These are phyloP conservation scores for Botryosphaeria dothidea DNA, from an alignment of 2,329 filamentous ascomycete genomes.

Conservation along the genomic window DNA sequence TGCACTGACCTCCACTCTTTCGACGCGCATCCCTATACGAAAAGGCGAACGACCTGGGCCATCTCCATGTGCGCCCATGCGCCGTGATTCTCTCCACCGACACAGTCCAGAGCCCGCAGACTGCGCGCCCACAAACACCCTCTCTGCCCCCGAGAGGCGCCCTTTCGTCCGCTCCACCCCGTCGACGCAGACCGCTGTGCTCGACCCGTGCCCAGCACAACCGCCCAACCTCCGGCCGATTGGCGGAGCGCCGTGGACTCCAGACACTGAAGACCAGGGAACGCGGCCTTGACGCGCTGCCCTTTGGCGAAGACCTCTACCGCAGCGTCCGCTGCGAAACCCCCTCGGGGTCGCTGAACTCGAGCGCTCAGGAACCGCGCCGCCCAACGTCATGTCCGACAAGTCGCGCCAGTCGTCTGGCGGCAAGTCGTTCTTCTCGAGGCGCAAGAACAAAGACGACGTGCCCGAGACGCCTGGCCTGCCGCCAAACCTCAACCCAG, in stretches of 20 bases:
- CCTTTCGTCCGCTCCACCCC: slow-evolving; percentile 2
- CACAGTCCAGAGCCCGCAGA: neutral
- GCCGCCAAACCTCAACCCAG: slow-evolving; percentile 64
- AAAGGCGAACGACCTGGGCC: slow-evolving; percentile 9
- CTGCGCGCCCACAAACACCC: slow-evolving; percentile 4
- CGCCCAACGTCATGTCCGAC: slow-evolving; percentile 39
- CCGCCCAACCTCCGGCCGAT: neutral
- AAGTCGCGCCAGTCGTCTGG: slow-evolving; percentile 82
- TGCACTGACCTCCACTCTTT: slow-evolving; percentile 15
- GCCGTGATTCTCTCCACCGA: neutral
- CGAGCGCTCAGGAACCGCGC: neutral
- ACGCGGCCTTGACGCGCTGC: neutral
- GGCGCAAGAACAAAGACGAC: slow-evolving; percentile 72
- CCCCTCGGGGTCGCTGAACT: slow-evolving; percentile 6
- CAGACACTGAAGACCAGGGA: neutral
- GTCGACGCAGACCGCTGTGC: slow-evolving; percentile 5
- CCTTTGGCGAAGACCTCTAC: neutral
- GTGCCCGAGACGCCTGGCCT: slow-evolving; percentile 60
- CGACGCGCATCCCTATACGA: slow-evolving; percentile 15
- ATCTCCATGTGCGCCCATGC: slow-evolving; percentile 12
- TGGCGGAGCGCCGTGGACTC: slow-evolving; percentile 9
- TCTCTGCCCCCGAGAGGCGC: neutral
- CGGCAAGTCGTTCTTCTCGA: slow-evolving; percentile 83
- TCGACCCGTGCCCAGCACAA: slow-evolving; percentile 11
- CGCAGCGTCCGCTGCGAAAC: slow-evolving; percentile 12